These are phyloP conservation scores for Annulohypoxylon moriforme DNA, from an alignment of 495 filamentous ascomycete species.

Conservation along the genomic window DNA sequence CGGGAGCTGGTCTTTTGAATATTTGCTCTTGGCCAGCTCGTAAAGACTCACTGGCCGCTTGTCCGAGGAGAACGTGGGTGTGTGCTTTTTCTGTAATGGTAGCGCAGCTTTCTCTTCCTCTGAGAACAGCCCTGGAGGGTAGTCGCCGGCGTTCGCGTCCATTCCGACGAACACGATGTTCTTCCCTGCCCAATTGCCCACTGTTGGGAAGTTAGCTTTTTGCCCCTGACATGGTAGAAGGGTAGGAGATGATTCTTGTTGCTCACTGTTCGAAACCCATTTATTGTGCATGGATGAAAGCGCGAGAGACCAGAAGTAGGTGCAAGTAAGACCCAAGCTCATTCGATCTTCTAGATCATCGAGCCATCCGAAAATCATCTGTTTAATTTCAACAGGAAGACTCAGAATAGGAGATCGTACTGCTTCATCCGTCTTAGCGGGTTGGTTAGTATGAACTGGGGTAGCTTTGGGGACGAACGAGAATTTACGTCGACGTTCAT, in stretches of 20 bases:
- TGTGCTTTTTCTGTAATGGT: no score
- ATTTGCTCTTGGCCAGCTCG: background rate
- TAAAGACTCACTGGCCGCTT: no score
- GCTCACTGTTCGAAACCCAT: background rate
- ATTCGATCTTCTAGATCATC: slow-evolving; percentile 3
- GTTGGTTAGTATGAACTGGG: no score
- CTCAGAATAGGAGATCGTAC: background rate
- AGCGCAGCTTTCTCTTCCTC: background rate
- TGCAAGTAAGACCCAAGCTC: background rate
- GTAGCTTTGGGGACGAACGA: no score
- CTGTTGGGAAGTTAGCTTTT: no score
- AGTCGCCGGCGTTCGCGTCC: background rate
- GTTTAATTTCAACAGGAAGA: background rate
- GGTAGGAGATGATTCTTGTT: no score
- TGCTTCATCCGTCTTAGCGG: no score
- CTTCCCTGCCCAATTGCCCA: slow-evolving; percentile 23
- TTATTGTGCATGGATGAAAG: slow-evolving; percentile 7
- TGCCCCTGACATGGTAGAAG: no score
- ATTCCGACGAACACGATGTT: slow-evolving; percentile 8
- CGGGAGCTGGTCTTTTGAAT: background rate
- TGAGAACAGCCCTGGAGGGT: background rate
- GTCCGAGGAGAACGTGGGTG: no score
- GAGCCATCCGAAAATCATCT: slow-evolving; percentile 12
- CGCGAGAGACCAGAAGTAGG: slow-evolving; percentile 5
- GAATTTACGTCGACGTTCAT: background rate